phyloP scores from a whole-genome alignment of 2,329 filamentous ascomycete species.

The Orbilia brochopaga region DNA sequence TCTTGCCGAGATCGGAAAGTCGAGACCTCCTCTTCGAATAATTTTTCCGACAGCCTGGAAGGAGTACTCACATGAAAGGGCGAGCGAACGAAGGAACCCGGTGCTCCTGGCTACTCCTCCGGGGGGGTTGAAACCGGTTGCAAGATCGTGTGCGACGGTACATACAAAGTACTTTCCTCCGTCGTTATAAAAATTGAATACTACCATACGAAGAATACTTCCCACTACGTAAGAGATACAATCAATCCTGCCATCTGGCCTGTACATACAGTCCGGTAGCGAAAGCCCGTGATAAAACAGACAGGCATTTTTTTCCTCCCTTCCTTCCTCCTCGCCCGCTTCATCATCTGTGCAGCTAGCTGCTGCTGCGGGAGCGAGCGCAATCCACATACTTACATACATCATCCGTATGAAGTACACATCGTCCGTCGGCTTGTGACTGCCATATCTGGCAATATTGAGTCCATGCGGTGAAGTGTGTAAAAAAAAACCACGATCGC shows the following conservation, averaged over 20 bases:
- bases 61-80: not conserved
- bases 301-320: not conserved
- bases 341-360: not conserved
- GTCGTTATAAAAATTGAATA: not conserved
- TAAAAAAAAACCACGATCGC: constrained; percentile 5
- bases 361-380: not conserved
- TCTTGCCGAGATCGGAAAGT: constrained; percentile 38
- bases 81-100: too few species aligned
- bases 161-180: too few species aligned
- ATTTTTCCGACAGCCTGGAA: constrained; percentile 35
- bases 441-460: not conserved
- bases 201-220: too few species aligned
- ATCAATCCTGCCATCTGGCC: not conserved
- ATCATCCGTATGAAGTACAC: not conserved
- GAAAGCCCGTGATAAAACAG: not conserved
- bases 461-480: too few species aligned
- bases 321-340: not conserved
- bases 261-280: not conserved
- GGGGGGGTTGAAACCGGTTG: not conserved
- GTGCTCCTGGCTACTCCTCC: too few species aligned
- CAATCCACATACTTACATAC: not conserved
- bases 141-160: too few species aligned
- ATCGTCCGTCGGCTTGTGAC: not conserved
- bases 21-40: constrained; percentile 16
- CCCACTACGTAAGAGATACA: too few species aligned